Conservation (phyloP, 441 rosid genomes). For the Breynia disticha region DNA sequence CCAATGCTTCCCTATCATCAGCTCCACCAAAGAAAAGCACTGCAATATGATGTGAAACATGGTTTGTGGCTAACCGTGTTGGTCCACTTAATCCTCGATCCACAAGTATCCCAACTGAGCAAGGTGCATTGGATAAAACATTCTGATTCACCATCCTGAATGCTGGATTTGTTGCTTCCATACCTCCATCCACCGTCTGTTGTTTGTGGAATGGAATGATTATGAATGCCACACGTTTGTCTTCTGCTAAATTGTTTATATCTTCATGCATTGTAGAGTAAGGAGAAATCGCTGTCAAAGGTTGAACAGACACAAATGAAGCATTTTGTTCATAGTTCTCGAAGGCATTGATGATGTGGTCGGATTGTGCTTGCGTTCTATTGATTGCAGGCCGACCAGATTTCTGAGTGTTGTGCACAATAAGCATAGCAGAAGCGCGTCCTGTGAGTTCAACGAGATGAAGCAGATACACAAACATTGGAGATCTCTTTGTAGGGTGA, state of each 20-base stretch:
- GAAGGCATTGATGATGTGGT: slow-evolving; percentile 84
- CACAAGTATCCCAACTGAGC: slow-evolving; percentile 81
- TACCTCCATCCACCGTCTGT: slow-evolving; percentile 89
- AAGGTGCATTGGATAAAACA: slow-evolving; percentile 59
- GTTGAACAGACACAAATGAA: slow-evolving; percentile 51
- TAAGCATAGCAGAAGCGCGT: slow-evolving; percentile 93
- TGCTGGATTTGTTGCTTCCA: slow-evolving; percentile 92
- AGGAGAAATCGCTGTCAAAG: slow-evolving; percentile 89
- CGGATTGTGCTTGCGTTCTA: slow-evolving; percentile 91
- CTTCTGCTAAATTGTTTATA: slow-evolving; percentile 79
- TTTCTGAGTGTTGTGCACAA: slow-evolving; percentile 73
- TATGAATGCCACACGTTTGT: slow-evolving; percentile 63
- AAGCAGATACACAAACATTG: slow-evolving; percentile 61
- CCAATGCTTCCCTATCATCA: slow-evolving; percentile 76
- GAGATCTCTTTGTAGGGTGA: slow-evolving; percentile 67
- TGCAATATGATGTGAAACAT: slow-evolving; percentile 52
- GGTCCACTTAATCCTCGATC: slow-evolving; percentile 72
- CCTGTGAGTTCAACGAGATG: slow-evolving; percentile 96
- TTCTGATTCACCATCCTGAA: slow-evolving; percentile 75
- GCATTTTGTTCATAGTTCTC: slow-evolving; percentile 75
- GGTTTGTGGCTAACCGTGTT: slow-evolving; percentile 43
- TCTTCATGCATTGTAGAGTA: slow-evolving; percentile 96
- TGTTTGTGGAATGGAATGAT: slow-evolving; percentile 95
- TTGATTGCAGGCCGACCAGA: slow-evolving; percentile 71
- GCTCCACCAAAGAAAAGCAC: slow-evolving; percentile 84